These are phyloP conservation scores for Vigna mungo DNA, from an alignment of 306 rosid genomes.

Conservation along the genomic window DNA sequence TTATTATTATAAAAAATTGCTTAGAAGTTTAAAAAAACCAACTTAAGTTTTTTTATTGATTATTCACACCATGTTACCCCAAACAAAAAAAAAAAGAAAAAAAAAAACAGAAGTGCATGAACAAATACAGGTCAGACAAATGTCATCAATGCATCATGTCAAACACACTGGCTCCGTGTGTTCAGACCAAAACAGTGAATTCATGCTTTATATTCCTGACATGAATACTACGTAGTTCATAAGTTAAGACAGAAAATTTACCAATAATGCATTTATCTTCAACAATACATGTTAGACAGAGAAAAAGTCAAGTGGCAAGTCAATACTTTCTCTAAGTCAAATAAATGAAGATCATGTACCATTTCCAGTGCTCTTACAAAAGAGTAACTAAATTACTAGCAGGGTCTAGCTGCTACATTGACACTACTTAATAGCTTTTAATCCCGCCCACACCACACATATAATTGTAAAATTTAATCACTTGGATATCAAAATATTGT, in stretches of 20 bases:
- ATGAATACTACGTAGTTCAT: constrained; percentile 33
- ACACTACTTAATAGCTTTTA: too few species aligned
- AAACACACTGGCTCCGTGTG: neutral
- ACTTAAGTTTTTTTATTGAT: neutral
- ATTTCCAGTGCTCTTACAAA: constrained; percentile 19
- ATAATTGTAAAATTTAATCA: constrained; percentile 18
- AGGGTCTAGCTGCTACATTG: too few species aligned
- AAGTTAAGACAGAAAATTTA: constrained; percentile 21
- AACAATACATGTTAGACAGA: constrained; percentile 11
- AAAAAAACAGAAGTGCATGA: too few species aligned
- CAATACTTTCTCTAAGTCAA: neutral
- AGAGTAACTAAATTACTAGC: neutral
- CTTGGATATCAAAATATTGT: neutral
- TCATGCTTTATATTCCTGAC: neutral
- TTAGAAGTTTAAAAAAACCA: neutral
- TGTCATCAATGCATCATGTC: too few species aligned
- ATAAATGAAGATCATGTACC: constrained; percentile 23
- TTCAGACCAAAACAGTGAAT: neutral
- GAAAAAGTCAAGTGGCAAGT: constrained; percentile 3
- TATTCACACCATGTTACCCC: too few species aligned
- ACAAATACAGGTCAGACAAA: too few species aligned
- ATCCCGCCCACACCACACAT: neutral
- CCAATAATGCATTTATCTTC: constrained; percentile 25
- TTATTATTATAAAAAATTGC: neutral
- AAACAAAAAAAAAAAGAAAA: too few species aligned